A percentile compares a stretch with the other conserved stretches of the same genome.
Evolutionary conservation across 1,284 basidiomycete species (phyloP).

Genomic region (Dichomitus squalens): DNA sequence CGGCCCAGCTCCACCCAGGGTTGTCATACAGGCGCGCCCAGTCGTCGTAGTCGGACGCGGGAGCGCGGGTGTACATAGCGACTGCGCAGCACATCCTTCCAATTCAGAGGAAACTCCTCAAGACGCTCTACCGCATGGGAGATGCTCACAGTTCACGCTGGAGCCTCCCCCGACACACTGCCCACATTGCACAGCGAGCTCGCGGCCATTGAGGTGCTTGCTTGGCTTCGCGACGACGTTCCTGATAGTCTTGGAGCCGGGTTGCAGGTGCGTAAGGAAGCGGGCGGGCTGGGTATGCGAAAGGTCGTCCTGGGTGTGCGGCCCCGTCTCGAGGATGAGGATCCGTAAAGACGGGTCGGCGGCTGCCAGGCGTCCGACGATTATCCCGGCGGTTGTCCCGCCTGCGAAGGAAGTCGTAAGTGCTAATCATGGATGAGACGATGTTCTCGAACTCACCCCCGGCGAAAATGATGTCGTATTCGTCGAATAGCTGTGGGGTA

Average conservation of each 20-base stretch:
- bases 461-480: constrained; percentile 51
- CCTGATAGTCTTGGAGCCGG: constrained; percentile 25
- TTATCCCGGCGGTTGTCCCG: constrained; percentile 43
- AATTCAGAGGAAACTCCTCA: too few relatives aligned
- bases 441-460: constrained; percentile 39
- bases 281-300: constrained; percentile 35
- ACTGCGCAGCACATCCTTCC: too few relatives aligned
- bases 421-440: neutral
- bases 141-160: constrained; percentile 51
- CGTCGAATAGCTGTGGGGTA: constrained; percentile 2
- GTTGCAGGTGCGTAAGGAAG: constrained; percentile 31
- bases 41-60: constrained; percentile 57
- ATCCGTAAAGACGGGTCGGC: constrained; percentile 44
- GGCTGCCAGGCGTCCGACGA: constrained; percentile 45
- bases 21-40: constrained; percentile 49
- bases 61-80: constrained; percentile 50
- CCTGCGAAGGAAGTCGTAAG: constrained; percentile 29
- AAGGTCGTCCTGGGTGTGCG: constrained; percentile 34
- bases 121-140: neutral
- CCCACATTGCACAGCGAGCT: constrained; percentile 41
- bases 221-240: constrained; percentile 24
- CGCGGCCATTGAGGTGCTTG: constrained; percentile 44
- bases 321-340: constrained; percentile 44
- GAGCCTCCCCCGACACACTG: constrained; percentile 59
- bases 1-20: constrained; percentile 50